Evolutionary conservation across 345 rosid species (phyloP).

Genomic region (Heritiera littoralis): DNA sequence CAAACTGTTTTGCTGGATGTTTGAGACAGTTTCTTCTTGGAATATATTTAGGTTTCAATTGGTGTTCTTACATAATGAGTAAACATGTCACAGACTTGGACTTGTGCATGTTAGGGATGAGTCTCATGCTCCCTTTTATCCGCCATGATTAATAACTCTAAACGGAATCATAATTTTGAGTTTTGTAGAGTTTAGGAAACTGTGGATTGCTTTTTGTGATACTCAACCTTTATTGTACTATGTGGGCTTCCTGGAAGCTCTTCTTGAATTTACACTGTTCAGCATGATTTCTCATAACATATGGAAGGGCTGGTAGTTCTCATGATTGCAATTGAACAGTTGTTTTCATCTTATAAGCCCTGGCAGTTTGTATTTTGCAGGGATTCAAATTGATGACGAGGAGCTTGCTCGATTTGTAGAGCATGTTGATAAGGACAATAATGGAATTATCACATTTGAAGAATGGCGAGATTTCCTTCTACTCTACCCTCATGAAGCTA

Average conservation of each 20-base stretch:
- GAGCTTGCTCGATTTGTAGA: slow-evolving; percentile 92
- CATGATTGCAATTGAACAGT: neutral
- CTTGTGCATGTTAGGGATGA: slow-evolving; percentile 10
- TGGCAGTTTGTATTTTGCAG: slow-evolving; percentile 51
- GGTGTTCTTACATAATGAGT: neutral
- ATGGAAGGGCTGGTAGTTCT: slow-evolving; percentile 6
- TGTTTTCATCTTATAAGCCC: slow-evolving; percentile 46
- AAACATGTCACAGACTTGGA: slow-evolving; percentile 2
- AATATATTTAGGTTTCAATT: neutral
- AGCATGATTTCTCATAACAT: neutral
- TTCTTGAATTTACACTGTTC: neutral
- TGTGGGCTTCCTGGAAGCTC: neutral
- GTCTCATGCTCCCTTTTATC: neutral
- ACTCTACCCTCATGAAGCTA: slow-evolving; percentile 93
- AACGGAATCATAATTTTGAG: slow-evolving; percentile 1
- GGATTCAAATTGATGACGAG: slow-evolving; percentile 80
- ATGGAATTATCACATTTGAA: slow-evolving; percentile 93
- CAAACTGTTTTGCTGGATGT: neutral
- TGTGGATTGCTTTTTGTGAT: neutral
- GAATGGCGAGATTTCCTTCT: slow-evolving; percentile 99
- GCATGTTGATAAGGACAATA: slow-evolving; percentile 95
- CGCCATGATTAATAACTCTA: neutral
- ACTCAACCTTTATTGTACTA: neutral
- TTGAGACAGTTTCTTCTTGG: neutral
- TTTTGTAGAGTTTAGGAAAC: slow-evolving; percentile 4